Conservation (phyloP, 1,284 basidiomycete species). For the Puccinia polysora region DNA sequence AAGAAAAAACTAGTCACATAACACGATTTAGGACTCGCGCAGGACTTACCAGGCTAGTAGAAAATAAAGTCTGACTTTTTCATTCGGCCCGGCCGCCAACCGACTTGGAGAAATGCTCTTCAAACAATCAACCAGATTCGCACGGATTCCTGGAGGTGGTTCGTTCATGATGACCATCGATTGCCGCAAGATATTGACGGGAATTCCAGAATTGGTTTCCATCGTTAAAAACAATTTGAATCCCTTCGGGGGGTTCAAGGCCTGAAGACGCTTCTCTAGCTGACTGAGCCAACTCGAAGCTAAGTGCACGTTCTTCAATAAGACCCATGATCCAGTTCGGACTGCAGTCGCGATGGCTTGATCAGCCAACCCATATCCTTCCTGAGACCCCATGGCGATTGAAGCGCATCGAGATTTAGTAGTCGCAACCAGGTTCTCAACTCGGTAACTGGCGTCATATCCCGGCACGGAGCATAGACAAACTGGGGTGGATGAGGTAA, state of each 20-base stretch:
- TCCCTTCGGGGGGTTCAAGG: constrained; percentile 69
- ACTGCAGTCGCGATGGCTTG: constrained; percentile 86
- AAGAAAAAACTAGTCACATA: background rate
- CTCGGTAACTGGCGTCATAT: constrained; percentile 92
- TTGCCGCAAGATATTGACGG: constrained; percentile 89
- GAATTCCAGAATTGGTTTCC: constrained; percentile 87
- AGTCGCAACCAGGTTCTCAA: constrained; percentile 78
- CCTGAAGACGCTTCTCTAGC: constrained; percentile 89
- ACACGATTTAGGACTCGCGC: too few species aligned
- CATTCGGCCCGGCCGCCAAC: constrained; percentile 69
- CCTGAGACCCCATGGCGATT: constrained; percentile 95
- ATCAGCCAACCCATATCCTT: constrained; percentile 86
- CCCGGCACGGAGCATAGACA: constrained; percentile 85
- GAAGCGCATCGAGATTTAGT: constrained; percentile 65
- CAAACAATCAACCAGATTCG: constrained; percentile 84
- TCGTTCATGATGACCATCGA: constrained; percentile 95
- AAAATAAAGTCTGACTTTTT: constrained; percentile 78
- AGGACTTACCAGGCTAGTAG: constrained; percentile 69
- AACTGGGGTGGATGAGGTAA: constrained; percentile 72
- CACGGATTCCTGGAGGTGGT: constrained; percentile 88
- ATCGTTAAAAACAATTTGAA: constrained; percentile 95
- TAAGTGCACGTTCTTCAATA: constrained; percentile 82
- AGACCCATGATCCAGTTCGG: constrained; percentile 84
- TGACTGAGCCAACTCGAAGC: constrained; percentile 90
- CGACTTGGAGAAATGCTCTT: constrained; percentile 68